phyloP scores from a whole-genome alignment of 129 eudicot genomes.

The Smallanthus sonchifolius region DNA sequence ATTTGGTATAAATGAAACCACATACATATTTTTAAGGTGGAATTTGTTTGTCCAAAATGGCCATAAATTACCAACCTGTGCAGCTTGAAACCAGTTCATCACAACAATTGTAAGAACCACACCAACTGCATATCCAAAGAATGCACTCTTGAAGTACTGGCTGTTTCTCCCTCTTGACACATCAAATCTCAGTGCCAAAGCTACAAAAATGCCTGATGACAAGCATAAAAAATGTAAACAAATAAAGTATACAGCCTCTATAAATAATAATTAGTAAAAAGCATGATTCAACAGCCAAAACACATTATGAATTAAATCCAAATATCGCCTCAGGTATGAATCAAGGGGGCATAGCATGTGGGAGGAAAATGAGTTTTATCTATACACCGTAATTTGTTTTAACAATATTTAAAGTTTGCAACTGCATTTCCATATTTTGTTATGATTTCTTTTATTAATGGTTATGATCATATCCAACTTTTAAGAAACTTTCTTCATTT shows the following conservation, averaged over 20 bases:
- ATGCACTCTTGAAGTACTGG: slow-evolving; percentile 88
- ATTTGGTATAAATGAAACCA: not conserved
- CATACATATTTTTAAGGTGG: not conserved
- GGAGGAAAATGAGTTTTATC: not conserved
- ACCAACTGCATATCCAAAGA: slow-evolving; percentile 77
- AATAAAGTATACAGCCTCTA: not conserved
- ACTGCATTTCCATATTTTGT: not conserved
- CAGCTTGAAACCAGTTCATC: slow-evolving; percentile 99
- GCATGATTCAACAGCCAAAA: not conserved
- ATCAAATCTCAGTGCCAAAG: slow-evolving; percentile 93
- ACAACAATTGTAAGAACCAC: slow-evolving; percentile 70
- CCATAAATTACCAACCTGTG: slow-evolving; percentile 59
- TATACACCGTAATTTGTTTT: not conserved
- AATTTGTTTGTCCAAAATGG: not conserved
- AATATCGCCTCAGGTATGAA: not conserved
- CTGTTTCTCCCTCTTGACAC: slow-evolving; percentile 74
- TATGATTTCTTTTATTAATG: not conserved
- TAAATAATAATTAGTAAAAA: not conserved
- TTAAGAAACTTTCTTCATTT: no score
- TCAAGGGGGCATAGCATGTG: not conserved
- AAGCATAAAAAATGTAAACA: not conserved
- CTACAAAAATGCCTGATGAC: slow-evolving; percentile 90
- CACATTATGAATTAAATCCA: not conserved
- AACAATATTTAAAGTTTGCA: not conserved
- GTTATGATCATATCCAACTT: not conserved